Base-by-base conservation (phyloP, 108 stramenopile genomes). In the Schizochytrium sp. region DNA sequence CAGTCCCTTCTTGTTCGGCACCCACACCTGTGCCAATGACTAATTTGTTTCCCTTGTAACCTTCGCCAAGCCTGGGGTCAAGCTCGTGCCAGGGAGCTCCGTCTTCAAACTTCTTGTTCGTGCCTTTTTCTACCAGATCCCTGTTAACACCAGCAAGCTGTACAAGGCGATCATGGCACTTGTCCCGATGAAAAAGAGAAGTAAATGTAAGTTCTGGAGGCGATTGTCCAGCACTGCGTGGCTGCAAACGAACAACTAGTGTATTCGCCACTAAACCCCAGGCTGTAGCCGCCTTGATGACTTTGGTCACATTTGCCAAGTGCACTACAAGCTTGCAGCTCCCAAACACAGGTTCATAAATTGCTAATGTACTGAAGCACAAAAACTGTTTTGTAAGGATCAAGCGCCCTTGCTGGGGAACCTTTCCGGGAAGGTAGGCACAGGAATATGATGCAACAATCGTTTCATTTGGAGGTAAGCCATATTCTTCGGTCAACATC, bases 241-340 rank as follows among this genome's bases (percentile, higher is more conserved):
- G 76, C 28, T 55, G 76, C 7, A 83, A 53, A 42, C 53, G 76
- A 2, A 83, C 76, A 10, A 83, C 76, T 10, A 83, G 76, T 53
- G 76, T 19, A 40, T 83, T 83, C 2, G 76, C 76, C 17, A 83
- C 76, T 5, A 83, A 53, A 3, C 76, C 76, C 76, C 76, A 83
- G n/a, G 76, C 76, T 53, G 76, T 55, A 1, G 76, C 76, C 38
- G 76, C 76, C 76, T 83, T 83, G 47, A 55, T 55, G 45, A 83
- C 76, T 42, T 49, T 83, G 10, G 13, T 28, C 7, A 83, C 76
- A 40, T 83, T n/a, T 5, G 76, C 76, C 15, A 83, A 53, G 3
- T 49, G 76, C 47, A 83, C 76, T n/a, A 83, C 76, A 13, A 83
- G 50, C 76, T 83, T 83, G 3, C 76, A 83, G 53, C 76, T 83